Base-by-base conservation (phyloP, 768 basidiomycete genomes). In the Mrakia blollopis region DNA sequence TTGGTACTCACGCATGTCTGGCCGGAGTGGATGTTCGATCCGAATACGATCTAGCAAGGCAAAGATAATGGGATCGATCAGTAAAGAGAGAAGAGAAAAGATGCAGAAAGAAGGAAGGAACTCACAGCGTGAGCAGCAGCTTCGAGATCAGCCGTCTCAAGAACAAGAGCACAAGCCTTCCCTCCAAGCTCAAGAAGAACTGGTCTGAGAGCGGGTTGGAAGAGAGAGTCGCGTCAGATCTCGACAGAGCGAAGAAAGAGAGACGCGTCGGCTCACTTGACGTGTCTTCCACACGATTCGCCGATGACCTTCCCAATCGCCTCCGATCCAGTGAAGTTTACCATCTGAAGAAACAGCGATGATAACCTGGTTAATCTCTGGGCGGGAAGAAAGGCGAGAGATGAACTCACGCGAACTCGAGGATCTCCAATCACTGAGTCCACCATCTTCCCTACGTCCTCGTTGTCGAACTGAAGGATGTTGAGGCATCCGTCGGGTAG, bases 401-500 rank as follows among this genome's bases (percentile, higher is more conserved):
- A n/a, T n/a, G n/a, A 16, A 68, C 74, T 65, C 30, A 68, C 74
- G 32, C 76, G 54, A 32, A 89, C 84, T 28, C 83, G 80, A 3
- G 87, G 87, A 80, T 89, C 87, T 2, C 85, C 87, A 74, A 90
- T 89, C 30, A 89, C 85, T 80, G 88, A 85, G 0, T 87, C 84
- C 0, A 86, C 86, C 47, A 87, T 80, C 0, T 80, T 79, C 3
- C 88, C 87, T 0, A 87, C 84, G 62, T 82, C 83, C 57, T 87
- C 85, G 23, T 82, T 80, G 7, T 87, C 85, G 78, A 86, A 85
- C 9, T 87, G 85, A 23, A 90, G 79, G 79, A 86, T 87, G 79
- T 90, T 89, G 9, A 90, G 79, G 10, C 89, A 89, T 9, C 89
- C 89, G 23, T 83, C 81, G 7, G 90, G 90, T 0, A 91, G 81